A percentile compares a stretch with the other conserved stretches of the same genome.
These are phyloP conservation scores for Kregervanrija fluxuum DNA, from an alignment of 805 yeast species.

Conservation along the genomic window DNA sequence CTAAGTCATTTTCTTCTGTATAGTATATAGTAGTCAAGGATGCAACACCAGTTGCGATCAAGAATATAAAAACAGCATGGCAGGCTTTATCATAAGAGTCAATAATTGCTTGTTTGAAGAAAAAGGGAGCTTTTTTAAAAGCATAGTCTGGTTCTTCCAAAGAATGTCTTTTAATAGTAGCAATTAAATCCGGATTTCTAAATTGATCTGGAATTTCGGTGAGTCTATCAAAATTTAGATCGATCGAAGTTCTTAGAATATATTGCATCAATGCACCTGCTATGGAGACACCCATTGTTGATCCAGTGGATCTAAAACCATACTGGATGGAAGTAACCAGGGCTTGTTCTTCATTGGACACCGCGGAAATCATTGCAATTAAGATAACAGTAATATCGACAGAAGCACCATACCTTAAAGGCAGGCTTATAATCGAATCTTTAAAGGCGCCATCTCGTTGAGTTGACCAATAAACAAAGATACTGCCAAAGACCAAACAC, in stretches of 20 bases:
- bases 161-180: conserved; percentile 10
- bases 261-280: conserved; percentile 41
- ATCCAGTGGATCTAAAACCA: conserved; percentile 52
- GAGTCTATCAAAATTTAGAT: conserved; percentile 10
- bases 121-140: conserved; percentile 18
- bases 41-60: conserved; percentile 14
- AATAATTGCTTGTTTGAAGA: conserved; percentile 35
- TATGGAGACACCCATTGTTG: conserved; percentile 45
- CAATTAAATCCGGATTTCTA: conserved; percentile 7
- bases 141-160: conserved; percentile 21
- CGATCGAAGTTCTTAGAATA: conserved; percentile 10
- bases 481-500: conserved; percentile 45
- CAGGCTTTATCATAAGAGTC: conserved; percentile 45
- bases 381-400: conserved; percentile 63
- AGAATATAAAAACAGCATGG: conserved; percentile 44
- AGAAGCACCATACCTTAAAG: conserved; percentile 63
- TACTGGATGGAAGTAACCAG: conserved; percentile 85
- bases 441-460: conserved; percentile 17
- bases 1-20: conserved; percentile 11
- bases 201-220: conserved; percentile 14
- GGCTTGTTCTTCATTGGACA: conserved; percentile 64
- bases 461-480: conserved; percentile 23
- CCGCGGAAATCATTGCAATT: conserved; percentile 71
- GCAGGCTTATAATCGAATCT: conserved; percentile 39
- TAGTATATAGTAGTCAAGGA: conserved; percentile 7